phyloP scores from a whole-genome alignment of 192 early-diverging fungal species.

The Coemansia sp. region DNA sequence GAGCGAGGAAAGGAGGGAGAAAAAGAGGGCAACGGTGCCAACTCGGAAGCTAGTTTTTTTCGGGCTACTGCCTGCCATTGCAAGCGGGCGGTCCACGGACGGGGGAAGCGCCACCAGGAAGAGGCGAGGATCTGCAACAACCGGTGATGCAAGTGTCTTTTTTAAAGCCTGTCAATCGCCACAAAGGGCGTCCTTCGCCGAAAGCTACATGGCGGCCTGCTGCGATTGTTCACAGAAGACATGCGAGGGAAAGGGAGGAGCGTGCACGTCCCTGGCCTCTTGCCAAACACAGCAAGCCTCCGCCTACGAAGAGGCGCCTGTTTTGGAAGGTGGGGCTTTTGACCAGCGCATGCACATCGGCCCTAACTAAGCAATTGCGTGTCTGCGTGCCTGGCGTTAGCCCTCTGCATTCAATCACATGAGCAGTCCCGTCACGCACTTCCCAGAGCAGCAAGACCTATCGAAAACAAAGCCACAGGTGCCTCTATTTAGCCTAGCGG shows the following conservation, averaged over 20 bases:
- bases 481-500: not conserved
- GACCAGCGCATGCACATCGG: not conserved
- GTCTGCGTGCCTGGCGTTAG: not conserved
- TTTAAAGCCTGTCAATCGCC: not conserved
- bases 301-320: not conserved
- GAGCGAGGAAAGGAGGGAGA: not conserved
- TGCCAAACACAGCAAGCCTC: not conserved
- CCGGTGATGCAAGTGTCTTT: not conserved
- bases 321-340: not conserved
- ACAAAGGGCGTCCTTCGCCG: not conserved
- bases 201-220: not conserved
- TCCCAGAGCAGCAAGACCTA: not conserved
- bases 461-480: not conserved
- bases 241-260: not conserved
- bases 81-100: not conserved
- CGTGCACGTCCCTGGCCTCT: not conserved
- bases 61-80: not conserved
- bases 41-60: not conserved
- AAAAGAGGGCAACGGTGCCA: not conserved
- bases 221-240: slow-evolving; percentile 1
- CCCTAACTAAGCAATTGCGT: not conserved
- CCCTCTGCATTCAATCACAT: not conserved
- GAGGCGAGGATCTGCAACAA: not conserved
- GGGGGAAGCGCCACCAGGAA: not conserved
- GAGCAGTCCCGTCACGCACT: not conserved